Percentiles rank a stretch among this genome's conserved stretches.
Evolutionary conservation across 805 yeast genomes (phyloP).

Genomic region (Blastobotrys attinorum): DNA sequence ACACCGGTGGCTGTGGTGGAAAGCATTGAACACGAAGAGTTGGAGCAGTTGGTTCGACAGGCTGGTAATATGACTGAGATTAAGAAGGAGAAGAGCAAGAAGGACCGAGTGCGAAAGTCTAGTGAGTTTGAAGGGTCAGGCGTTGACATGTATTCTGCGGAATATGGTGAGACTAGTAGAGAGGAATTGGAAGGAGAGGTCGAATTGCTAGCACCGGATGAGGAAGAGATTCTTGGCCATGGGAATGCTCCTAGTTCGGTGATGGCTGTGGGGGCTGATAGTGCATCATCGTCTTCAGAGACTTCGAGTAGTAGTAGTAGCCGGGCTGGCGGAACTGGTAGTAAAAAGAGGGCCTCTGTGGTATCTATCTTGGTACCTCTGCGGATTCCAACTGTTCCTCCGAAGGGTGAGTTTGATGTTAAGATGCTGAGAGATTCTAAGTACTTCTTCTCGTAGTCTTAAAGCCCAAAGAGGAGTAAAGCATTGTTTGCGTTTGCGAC

Average conservation of each 20-base stretch:
- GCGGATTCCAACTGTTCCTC: slow-evolving; percentile 62
- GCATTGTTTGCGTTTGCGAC: no score
- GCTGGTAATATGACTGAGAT: slow-evolving; percentile 20
- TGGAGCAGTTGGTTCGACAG: slow-evolving; percentile 27
- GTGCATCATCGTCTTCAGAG: slow-evolving; percentile 1
- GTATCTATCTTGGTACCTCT: slow-evolving; percentile 52
- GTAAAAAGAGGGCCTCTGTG: background rate
- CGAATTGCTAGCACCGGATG: slow-evolving; percentile 9
- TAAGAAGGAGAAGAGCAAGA: slow-evolving; percentile 5
- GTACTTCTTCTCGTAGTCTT: slow-evolving; percentile 64
- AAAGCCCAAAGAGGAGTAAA: no score
- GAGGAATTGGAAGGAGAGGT: slow-evolving; percentile 10
- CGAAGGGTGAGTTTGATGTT: slow-evolving; percentile 80
- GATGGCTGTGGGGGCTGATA: slow-evolving; percentile 5
- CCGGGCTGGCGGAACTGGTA: background rate
- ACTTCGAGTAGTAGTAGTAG: no score
- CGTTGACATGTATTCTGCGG: slow-evolving; percentile 16
- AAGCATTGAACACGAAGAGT: slow-evolving; percentile 19
- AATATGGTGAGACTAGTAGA: background rate
- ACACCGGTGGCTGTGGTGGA: slow-evolving; percentile 59
- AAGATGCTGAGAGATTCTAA: slow-evolving; percentile 58
- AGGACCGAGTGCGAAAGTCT: slow-evolving; percentile 13
- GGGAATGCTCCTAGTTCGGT: slow-evolving; percentile 6
- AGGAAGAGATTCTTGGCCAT: slow-evolving; percentile 14
- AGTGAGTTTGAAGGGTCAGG: slow-evolving; percentile 30